phyloP scores from a whole-genome alignment of 139 green algal species.

The Coelastrella sp. region DNA sequence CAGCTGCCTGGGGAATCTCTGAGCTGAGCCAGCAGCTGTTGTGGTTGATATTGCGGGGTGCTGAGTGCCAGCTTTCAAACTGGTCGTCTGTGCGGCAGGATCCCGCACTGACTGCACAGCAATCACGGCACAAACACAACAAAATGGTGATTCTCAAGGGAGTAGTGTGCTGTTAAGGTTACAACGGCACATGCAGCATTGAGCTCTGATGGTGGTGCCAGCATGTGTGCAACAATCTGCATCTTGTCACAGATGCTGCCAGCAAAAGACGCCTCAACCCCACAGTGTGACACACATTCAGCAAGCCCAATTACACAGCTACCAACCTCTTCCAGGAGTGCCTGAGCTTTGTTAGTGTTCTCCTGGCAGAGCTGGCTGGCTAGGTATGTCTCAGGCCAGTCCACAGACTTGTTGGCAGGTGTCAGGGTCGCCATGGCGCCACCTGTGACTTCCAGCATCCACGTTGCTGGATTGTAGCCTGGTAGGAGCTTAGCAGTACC shows the following conservation, averaged over 20 bases:
- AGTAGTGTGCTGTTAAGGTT: too few relatives aligned
- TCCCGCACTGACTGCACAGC: too few relatives aligned
- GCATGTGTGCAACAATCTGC: too few relatives aligned
- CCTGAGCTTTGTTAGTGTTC: constrained; percentile 13
- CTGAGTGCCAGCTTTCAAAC: background rate
- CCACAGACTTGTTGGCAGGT: background rate
- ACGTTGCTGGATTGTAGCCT: constrained; percentile 83
- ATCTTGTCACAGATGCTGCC: too few relatives aligned
- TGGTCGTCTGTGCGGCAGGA: background rate
- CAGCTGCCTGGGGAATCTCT: constrained; percentile 29
- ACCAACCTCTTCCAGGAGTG: too few relatives aligned
- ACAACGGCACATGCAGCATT: too few relatives aligned
- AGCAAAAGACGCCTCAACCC: too few relatives aligned
- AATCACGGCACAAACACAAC: too few relatives aligned
- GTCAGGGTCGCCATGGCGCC: constrained; percentile 38
- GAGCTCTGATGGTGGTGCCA: too few relatives aligned
- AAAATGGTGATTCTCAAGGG: too few relatives aligned
- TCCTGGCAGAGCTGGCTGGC: constrained; percentile 25
- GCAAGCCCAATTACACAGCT: too few relatives aligned
- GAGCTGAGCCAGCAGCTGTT: background rate
- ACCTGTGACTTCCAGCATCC: constrained; percentile 84
- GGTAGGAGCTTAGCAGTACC: background rate
- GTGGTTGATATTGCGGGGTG: background rate
- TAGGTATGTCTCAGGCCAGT: constrained; percentile 37
- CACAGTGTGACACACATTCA: too few relatives aligned